phyloP scores from a whole-genome alignment of 805 yeast species.

The Saturnispora silvae region DNA sequence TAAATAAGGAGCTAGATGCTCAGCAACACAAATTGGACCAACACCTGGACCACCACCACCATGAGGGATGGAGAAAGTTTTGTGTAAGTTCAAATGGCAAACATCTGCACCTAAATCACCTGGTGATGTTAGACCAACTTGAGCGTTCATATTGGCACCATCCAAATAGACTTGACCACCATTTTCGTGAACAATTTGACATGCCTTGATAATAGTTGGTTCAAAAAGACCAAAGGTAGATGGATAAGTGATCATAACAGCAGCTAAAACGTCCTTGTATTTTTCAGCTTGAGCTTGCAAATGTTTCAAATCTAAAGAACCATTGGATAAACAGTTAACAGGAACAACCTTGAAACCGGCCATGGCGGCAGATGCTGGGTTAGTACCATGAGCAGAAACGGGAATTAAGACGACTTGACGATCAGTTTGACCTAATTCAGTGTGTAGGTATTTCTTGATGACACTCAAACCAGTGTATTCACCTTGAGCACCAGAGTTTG shows the following conservation, averaged over 20 bases:
- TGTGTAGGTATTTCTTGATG: slow-evolving; percentile 60
- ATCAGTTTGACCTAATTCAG: slow-evolving; percentile 54
- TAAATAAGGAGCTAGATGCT: slow-evolving; percentile 68
- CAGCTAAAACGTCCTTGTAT: slow-evolving; percentile 64
- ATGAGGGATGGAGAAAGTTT: slow-evolving; percentile 95
- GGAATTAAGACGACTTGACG: slow-evolving; percentile 91
- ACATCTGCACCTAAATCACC: slow-evolving; percentile 98
- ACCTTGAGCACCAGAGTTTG: slow-evolving; percentile 98
- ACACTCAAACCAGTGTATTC: slow-evolving; percentile 91
- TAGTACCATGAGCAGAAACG: slow-evolving; percentile 96
- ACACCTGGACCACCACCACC: slow-evolving; percentile 99
- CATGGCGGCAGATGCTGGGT: slow-evolving; percentile 98
- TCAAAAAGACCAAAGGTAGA: slow-evolving; percentile 95
- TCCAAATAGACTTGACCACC: slow-evolving; percentile 97
- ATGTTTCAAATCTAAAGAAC: slow-evolving; percentile 77
- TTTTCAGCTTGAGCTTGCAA: slow-evolving; percentile 60
- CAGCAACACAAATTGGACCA: slow-evolving; percentile 91
- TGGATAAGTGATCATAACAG: slow-evolving; percentile 94
- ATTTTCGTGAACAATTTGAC: slow-evolving; percentile 68
- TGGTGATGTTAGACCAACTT: slow-evolving; percentile 93
- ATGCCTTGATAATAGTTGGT: slow-evolving; percentile 78
- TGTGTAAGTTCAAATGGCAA: slow-evolving; percentile 92
- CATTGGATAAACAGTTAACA: slow-evolving; percentile 75
- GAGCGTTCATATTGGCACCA: slow-evolving; percentile 99
- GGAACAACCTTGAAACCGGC: slow-evolving; percentile 90